Base-by-base conservation (phyloP, 192 early-diverging fungal genomes). In the Kappamyces sp. region DNA sequence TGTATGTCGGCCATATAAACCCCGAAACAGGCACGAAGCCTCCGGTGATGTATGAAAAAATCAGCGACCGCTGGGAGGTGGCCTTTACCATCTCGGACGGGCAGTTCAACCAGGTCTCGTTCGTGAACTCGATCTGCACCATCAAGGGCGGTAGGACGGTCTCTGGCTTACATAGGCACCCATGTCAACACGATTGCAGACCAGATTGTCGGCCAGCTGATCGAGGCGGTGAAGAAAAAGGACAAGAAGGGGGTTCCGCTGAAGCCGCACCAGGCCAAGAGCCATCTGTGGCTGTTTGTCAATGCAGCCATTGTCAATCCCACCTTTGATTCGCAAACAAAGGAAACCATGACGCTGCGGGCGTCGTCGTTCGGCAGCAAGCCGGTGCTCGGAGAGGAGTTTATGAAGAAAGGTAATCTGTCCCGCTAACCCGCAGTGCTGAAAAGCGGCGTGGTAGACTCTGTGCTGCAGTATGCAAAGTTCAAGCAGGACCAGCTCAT, bases 51-150 rank as follows among this genome's bases (percentile, higher is more conserved):
- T 88, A 91, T 66, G 88, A 98, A 68, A 54, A 64, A 40, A 69
- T 86, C 29, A 84, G 77, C 62, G 84, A 84, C 2, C 84, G 93
- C 15, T 99, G 94, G 96, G 91, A 99, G 72, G 78, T 99, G 59
- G 88, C 84, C 9, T 91, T 95, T 63, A 83, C 89, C 2, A 70
- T 89, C n/a, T 89, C 86, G 31, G 93, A 96, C 57, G 96, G 94
- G 12, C 90, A 95, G 69, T 97, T 97, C 68, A 85, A 89, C 53
- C 96, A 99, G 66, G 86, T 88, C 59, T 90, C 88, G 64, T 99
- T 99, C 69, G 96, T 96, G 62, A 99, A 99, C 72, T 85, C 86
- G 64, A 97, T 99, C 67, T 93, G 86, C 68, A 96, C 96, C 4
- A 76, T 81, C 4, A 93, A 95, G 52, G 96, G 94, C 48, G 96